phyloP scores from a whole-genome alignment of 768 basidiomycete genomes.

The Termitomyces sp. region DNA sequence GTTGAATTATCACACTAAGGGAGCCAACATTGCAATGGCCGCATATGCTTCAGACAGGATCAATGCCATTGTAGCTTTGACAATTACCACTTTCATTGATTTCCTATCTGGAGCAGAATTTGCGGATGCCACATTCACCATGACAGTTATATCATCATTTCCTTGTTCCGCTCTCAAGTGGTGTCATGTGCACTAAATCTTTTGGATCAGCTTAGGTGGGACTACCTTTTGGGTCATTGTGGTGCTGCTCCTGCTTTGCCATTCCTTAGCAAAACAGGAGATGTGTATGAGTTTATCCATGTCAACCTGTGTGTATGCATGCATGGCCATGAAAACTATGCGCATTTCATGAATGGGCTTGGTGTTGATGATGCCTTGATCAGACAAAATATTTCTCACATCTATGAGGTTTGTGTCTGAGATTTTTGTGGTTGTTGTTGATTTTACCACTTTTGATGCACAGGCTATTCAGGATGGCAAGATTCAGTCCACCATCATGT shows the following conservation, averaged over 20 bases:
- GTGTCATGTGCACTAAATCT: constrained; percentile 43
- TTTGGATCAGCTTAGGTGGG: constrained; percentile 46
- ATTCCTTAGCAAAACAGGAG: constrained; percentile 59
- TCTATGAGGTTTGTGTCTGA: constrained; percentile 56
- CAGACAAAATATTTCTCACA: constrained; percentile 70
- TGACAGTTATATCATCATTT: constrained; percentile 31
- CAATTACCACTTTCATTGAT: constrained; percentile 45
- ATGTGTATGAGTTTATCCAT: constrained; percentile 71
- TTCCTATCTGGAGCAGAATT: constrained; percentile 42
- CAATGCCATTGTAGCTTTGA: constrained; percentile 56
- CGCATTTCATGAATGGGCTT: constrained; percentile 37
- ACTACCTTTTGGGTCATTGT: constrained; percentile 55
- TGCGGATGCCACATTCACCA: constrained; percentile 18
- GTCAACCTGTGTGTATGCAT: constrained; percentile 62
- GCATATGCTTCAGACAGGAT: constrained; percentile 72
- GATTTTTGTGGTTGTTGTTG: background rate
- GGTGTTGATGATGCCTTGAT: constrained; percentile 54
- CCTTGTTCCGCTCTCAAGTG: constrained; percentile 49
- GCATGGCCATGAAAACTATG: constrained; percentile 73
- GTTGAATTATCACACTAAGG: constrained; percentile 75
- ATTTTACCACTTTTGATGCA: constrained; percentile 8
- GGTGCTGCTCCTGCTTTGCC: constrained; percentile 62
- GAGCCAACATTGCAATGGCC: constrained; percentile 78
- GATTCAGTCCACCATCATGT: constrained; percentile 53
- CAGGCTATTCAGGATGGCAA: constrained; percentile 51